Base-by-base conservation (phyloP, 2,329 filamentous ascomycete species). In the Fusarium sterilihyphosum region DNA sequence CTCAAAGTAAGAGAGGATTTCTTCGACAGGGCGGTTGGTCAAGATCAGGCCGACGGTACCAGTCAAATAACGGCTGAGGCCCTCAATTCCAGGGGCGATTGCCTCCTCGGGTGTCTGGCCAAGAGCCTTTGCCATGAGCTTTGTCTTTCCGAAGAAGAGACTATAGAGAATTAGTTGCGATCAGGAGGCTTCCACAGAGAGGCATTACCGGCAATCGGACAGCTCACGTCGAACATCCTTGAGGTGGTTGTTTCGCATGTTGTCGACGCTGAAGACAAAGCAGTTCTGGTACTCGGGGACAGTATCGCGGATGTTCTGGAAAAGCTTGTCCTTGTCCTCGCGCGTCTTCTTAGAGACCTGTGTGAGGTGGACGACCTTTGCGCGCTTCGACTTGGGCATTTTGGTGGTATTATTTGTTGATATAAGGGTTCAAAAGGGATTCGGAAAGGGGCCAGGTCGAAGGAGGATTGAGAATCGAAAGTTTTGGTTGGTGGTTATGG, bases 131-230 rank as follows among this genome's bases (percentile, higher is more conserved):
- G 94, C 92, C 95, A 98, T 98, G 83, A 99, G 95, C 86, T 98
- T 98, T 69, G 96, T 98, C 88, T 98, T 99, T 86, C 96, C 96
- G 85, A 98, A 98, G 91, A 98, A 98, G 82, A 99, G 87, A 78
- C 95, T 96, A 79, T 54, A 22, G 49, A 62, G 29, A 61, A 63
- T 70, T 59, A 71, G 67, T 50, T 11, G 52, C 50, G 33, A 44
- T 26, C 53, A 31, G 33, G 29, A 44, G 20, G 29, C 22, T 54
- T 41, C 43, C 26, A 61, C 57, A 43, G 65, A 43, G 43, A 68
- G 43, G 83, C 88, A 41, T 77, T 86, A 96, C 94, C 93, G 91
- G 87, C 93, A 93, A 86, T 98, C 95, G 57, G 88, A 88, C 78
- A 98, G 92, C 79, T 98, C 93, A 76, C 91, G 90, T 78, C 96